Percentiles rank a stretch among this genome's conserved stretches.
Evolutionary conservation across 768 basidiomycete species (phyloP).

Genomic region (Nidularia pulvinata): DNA sequence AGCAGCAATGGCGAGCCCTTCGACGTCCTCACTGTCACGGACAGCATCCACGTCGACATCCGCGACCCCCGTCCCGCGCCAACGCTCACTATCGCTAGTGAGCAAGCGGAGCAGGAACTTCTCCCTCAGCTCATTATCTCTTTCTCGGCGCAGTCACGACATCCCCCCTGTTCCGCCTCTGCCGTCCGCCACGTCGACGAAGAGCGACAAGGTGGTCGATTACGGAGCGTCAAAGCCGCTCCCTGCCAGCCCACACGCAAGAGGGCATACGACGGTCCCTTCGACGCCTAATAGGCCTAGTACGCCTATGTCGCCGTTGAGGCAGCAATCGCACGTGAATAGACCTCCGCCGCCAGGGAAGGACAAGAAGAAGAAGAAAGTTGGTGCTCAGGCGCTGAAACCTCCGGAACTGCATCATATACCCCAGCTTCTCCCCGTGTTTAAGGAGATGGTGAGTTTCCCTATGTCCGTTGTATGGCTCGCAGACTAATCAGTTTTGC

Average conservation of each 20-base stretch:
- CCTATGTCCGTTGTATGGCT: no score
- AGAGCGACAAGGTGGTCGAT: slow-evolving; percentile 15
- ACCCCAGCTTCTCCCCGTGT: slow-evolving; percentile 83
- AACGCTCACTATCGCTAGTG: slow-evolving; percentile 45
- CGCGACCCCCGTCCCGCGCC: slow-evolving; percentile 10
- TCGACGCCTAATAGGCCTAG: no score
- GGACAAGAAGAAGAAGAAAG: slow-evolving; percentile 37
- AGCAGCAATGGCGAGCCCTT: background rate
- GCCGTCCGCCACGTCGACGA: slow-evolving; percentile 35
- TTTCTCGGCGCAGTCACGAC: slow-evolving; percentile 25
- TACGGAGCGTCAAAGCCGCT: background rate
- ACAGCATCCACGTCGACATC: slow-evolving; percentile 8
- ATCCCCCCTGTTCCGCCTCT: slow-evolving; percentile 38
- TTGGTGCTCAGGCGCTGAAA: slow-evolving; percentile 40
- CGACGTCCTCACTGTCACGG: slow-evolving; percentile 2
- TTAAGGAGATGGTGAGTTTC: slow-evolving; percentile 83
- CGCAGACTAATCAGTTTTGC: background rate
- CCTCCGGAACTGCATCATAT: slow-evolving; percentile 81
- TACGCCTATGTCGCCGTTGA: no score
- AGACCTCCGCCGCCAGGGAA: background rate
- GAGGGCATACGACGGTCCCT: no score
- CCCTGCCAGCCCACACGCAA: background rate
- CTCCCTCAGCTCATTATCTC: slow-evolving; percentile 15
- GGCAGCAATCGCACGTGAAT: no score
- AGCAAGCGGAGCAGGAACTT: slow-evolving; percentile 43